Percentiles rank a stretch among this genome's conserved stretches.
phyloP scores from a whole-genome alignment of 169 alveolate genomes.

The Plasmodium relictum region DNA sequence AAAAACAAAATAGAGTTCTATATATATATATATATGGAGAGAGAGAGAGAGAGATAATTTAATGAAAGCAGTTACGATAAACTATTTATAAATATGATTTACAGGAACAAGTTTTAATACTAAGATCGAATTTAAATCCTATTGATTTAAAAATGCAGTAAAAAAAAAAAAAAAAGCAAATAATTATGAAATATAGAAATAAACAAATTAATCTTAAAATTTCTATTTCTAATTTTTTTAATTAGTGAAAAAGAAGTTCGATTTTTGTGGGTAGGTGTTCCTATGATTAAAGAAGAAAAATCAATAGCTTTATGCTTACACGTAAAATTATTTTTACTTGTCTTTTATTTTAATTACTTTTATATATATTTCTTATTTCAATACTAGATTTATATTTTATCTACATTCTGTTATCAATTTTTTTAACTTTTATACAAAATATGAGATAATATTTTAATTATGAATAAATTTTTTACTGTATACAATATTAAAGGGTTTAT shows the following conservation, averaged over 20 bases:
- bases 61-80: not conserved
- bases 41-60: too few species aligned
- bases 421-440: too few species aligned
- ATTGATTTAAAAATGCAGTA: slow-evolving; percentile 66
- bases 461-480: not conserved
- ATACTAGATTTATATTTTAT: not conserved
- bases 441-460: not conserved
- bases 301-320: slow-evolving; percentile 56
- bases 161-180: slow-evolving; percentile 15
- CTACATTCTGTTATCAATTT: not conserved
- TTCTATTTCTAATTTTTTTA: not conserved
- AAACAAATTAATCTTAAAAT: not conserved
- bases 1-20: not conserved
- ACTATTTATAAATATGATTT: not conserved
- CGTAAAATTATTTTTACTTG: slow-evolving; percentile 12
- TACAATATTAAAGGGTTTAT: slow-evolving; percentile 41
- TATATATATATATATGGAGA: slow-evolving; percentile 6
- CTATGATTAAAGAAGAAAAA: slow-evolving; percentile 49
- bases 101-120: slow-evolving; percentile 62
- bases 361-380: not conserved
- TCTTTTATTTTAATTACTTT: not conserved
- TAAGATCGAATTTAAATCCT: slow-evolving; percentile 66
- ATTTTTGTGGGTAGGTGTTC: slow-evolving; percentile 67
- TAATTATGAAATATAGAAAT: too few species aligned
- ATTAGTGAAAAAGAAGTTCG: slow-evolving; percentile 72